Base-by-base conservation (phyloP, 2,329 filamentous ascomycete species). In the Ophiosphaerella narmari region DNA sequence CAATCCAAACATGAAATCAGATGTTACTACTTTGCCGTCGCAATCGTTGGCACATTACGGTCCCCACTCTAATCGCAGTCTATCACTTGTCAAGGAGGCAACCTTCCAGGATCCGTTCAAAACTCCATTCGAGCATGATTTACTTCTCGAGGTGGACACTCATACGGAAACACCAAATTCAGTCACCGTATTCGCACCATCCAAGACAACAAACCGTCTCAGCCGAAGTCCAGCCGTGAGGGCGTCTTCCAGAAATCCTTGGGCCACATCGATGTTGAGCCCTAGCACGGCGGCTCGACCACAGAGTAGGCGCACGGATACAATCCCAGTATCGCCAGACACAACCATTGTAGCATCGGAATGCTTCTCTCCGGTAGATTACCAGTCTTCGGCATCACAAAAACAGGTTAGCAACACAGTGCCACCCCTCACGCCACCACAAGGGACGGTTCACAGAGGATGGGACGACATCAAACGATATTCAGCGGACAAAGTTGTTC, bases 381-480 rank as follows among this genome's bases (percentile, higher is more conserved):
- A 35, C 33, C 14, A 42, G 13, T 34, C 34, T 14, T 41, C 35
- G 13, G 16, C n/a, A 18, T 34, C 21, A 43, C 43, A 16, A 43
- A 49, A 37, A 23, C 36, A 49, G 33, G 26, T 7, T 9, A 14
- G 18, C 26, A 18, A 24, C 13, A 32, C 21, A 5, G 16, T 36
- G 13, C 39, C 43, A 7, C 49, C 39, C 23, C 18, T 34, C 16
- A 24, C 43, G 29, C 48, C 50, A 5, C 34, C 43, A 21, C 42
- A 35, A 11, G n/a, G 7, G 33, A 35, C 42, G 3, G 23, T 59
- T 46, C 49, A 63, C 39, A 58, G 59, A 39, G 64, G 67, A 16
- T 70, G 67, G 66, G 68, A 68, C 8, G 65, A 66, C 1, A 68
- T 70, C 45, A 68, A 63, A 21, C 55, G 57, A 34, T 45, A 43